A percentile compares a stretch with the other conserved stretches of the same genome.
Evolutionary conservation across 768 basidiomycete species (phyloP).

Genomic region (Omphalotus guepiniiformis): DNA sequence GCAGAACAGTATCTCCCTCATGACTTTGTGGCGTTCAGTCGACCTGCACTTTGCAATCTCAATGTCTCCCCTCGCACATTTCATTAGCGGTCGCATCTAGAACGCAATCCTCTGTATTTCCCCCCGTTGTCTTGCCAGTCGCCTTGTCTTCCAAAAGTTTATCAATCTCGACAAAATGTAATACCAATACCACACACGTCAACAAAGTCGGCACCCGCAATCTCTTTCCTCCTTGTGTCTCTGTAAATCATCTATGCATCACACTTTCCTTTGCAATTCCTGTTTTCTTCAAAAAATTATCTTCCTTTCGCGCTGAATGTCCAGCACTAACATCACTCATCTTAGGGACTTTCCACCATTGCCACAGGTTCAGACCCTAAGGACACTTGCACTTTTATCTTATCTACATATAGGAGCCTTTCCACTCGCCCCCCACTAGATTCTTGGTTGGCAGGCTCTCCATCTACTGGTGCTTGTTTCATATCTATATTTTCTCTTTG

Average conservation of each 20-base stretch:
- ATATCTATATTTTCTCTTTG: background rate
- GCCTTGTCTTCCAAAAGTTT: conserved; percentile 46
- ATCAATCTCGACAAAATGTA: conserved; percentile 73
- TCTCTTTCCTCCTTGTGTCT: conserved; percentile 44
- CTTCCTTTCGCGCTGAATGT: background rate
- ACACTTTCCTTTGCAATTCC: conserved; percentile 65
- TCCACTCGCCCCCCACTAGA: conserved; percentile 1
- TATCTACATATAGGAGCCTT: conserved; percentile 7
- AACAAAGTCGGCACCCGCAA: conserved; percentile 51
- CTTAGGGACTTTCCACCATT: conserved; percentile 46
- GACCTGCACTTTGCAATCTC: conserved; percentile 72
- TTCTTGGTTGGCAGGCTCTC: too few relatives aligned
- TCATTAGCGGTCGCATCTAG: conserved; percentile 40
- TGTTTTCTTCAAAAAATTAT: conserved; percentile 15
- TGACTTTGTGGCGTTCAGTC: conserved; percentile 75
- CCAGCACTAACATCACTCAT: conserved; percentile 41
- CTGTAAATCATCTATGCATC: conserved; percentile 63
- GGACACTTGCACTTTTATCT: conserved; percentile 3
- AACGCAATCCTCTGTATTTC: conserved; percentile 23
- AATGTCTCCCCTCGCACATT: conserved; percentile 63
- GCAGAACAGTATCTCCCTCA: conserved; percentile 80
- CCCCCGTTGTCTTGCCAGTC: conserved; percentile 16
- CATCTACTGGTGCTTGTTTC: too few relatives aligned
- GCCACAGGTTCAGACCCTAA: conserved; percentile 4
- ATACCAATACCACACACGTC: conserved; percentile 53